Evolutionary conservation across 1,139 yeast species (phyloP).

Genomic region (Saccharomycopsis hybrid): DNA sequence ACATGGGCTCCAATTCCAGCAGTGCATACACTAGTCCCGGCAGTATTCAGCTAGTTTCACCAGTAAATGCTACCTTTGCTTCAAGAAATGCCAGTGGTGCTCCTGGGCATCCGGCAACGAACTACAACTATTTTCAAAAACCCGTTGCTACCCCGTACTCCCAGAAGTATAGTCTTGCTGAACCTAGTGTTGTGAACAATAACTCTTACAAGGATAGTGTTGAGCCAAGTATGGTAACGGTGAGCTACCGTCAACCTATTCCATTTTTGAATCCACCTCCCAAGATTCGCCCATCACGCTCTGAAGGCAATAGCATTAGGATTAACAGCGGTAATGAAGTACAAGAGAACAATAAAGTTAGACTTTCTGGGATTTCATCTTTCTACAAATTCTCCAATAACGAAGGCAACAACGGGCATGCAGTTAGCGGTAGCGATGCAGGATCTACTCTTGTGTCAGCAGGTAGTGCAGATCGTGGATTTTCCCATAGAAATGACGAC

Average conservation of each 20-base stretch:
- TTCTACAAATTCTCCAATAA: too few relatives aligned
- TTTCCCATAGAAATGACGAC: background rate
- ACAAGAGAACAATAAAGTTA: too few relatives aligned
- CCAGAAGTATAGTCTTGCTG: too few relatives aligned
- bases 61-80: background rate
- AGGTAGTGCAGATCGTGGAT: background rate
- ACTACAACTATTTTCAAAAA: background rate
- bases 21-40: slow-evolving; percentile 1
- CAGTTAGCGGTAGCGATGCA: too few relatives aligned
- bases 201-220: too few relatives aligned
- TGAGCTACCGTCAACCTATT: slow-evolving; percentile 5
- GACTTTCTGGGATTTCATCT: too few relatives aligned
- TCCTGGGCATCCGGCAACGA: background rate
- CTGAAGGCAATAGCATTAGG: background rate
- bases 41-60: slow-evolving; percentile 2
- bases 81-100: background rate
- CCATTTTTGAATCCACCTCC: slow-evolving; percentile 8
- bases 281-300: slow-evolving; percentile 1
- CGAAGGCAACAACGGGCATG: too few relatives aligned
- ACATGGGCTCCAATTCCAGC: slow-evolving; percentile 1
- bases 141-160: background rate
- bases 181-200: too few relatives aligned
- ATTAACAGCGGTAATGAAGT: too few relatives aligned
- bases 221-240: slow-evolving; percentile 1
- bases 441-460: too few relatives aligned